phyloP scores from a whole-genome alignment of 306 rosid species.

The Heteromeles arbutifolia region DNA sequence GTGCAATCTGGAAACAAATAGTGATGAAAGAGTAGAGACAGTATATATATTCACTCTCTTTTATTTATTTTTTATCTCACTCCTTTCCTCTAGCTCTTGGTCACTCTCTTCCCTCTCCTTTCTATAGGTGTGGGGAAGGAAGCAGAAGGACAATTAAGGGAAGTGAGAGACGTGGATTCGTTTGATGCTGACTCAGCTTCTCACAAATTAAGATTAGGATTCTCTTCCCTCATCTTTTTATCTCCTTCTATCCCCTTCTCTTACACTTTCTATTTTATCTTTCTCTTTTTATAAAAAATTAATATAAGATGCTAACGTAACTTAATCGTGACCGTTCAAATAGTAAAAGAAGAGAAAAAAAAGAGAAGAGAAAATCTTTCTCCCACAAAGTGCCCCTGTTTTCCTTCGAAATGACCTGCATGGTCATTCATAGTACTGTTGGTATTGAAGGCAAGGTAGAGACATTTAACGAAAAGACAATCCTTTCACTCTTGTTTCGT shows the following conservation, averaged over 20 bases:
- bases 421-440: neutral
- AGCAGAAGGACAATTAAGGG: slow-evolving; percentile 24
- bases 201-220: neutral
- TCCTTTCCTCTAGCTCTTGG: neutral
- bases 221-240: no score
- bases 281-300: no score
- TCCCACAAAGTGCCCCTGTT: slow-evolving; percentile 16
- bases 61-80: neutral
- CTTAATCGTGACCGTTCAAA: no score
- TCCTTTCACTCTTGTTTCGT: no score
- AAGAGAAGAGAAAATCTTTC: no score
- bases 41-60: neutral
- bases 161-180: slow-evolving; percentile 51
- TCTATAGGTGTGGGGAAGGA: neutral
- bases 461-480: neutral
- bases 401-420: slow-evolving; percentile 14
- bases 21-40: neutral
- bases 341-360: no score
- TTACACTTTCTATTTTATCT: no score
- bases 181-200: slow-evolving; percentile 38
- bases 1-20: neutral
- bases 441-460: neutral
- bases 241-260: no score
- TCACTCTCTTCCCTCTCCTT: neutral
- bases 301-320: no score